Percentiles rank a stretch among this genome's conserved stretches.
phyloP scores from a whole-genome alignment of 768 basidiomycete genomes.

The Kwoniella sp. region DNA sequence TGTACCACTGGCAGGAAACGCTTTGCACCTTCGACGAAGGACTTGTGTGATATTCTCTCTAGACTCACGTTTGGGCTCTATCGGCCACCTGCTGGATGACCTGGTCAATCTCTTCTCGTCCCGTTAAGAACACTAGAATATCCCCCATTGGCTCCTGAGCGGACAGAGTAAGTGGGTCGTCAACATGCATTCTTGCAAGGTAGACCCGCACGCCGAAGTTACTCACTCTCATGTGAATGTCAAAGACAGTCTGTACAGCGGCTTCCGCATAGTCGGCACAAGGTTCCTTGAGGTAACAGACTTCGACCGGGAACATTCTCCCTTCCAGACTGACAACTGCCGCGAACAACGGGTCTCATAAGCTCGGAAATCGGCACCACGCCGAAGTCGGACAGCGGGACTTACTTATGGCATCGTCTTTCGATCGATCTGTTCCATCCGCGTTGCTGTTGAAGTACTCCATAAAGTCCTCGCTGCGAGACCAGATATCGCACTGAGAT shows the following conservation, averaged over 20 bases:
- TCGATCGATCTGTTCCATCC: slow-evolving; percentile 53
- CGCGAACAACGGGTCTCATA: neutral
- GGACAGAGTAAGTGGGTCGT: neutral
- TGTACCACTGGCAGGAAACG: neutral
- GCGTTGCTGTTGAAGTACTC: slow-evolving; percentile 79
- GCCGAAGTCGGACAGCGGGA: neutral
- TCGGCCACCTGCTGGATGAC: slow-evolving; percentile 80
- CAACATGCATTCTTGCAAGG: no score
- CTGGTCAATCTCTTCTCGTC: slow-evolving; percentile 92
- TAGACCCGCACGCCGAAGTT: neutral
- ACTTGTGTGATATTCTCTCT: no score
- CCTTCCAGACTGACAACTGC: slow-evolving; percentile 84
- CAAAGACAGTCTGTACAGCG: slow-evolving; percentile 88
- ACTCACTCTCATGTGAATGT: slow-evolving; percentile 82
- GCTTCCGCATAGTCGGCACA: slow-evolving; percentile 85
- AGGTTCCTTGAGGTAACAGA: slow-evolving; percentile 73
- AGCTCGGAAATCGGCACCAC: neutral
- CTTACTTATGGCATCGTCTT: slow-evolving; percentile 69
- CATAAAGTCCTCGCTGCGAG: slow-evolving; percentile 66
- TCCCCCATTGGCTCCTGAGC: slow-evolving; percentile 79
- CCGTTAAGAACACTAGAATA: slow-evolving; percentile 90
- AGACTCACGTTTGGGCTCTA: slow-evolving; percentile 69
- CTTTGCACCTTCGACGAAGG: no score
- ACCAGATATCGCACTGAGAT: neutral
- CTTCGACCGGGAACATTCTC: slow-evolving; percentile 91